Evolutionary conservation across 345 rosid genomes (phyloP).

Genomic region (Carallia pectinifolia): DNA sequence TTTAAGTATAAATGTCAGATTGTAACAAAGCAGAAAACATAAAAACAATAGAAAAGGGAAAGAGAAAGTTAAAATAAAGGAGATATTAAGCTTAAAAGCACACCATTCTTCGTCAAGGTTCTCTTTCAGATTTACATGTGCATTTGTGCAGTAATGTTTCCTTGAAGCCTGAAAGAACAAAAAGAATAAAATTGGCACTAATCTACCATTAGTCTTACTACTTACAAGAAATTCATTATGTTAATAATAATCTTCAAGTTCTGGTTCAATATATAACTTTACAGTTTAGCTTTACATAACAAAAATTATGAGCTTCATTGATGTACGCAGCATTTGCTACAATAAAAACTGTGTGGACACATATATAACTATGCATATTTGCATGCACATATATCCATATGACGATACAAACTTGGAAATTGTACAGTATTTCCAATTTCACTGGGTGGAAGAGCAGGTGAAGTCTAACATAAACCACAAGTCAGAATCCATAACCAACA

Average conservation of each 20-base stretch:
- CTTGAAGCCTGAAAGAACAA: slow-evolving; percentile 67
- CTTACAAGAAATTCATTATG: too few relatives aligned
- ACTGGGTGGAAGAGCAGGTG: neutral
- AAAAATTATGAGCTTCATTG: too few relatives aligned
- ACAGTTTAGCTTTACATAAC: too few relatives aligned
- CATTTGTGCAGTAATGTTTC: slow-evolving; percentile 88
- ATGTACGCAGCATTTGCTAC: too few relatives aligned
- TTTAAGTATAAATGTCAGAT: slow-evolving; percentile 28
- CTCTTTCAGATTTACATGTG: slow-evolving; percentile 53
- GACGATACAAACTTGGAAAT: too few relatives aligned
- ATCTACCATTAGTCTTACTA: too few relatives aligned
- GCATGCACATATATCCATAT: too few relatives aligned
- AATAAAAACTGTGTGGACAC: too few relatives aligned
- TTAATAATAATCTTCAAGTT: too few relatives aligned
- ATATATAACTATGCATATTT: too few relatives aligned
- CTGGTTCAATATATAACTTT: too few relatives aligned
- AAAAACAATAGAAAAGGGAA: neutral
- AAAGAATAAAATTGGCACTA: neutral
- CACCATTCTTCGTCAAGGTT: slow-evolving; percentile 96
- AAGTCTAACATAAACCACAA: slow-evolving; percentile 1
- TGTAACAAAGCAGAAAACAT: neutral
- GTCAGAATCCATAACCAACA: neutral
- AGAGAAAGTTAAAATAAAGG: neutral
- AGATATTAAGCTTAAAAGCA: slow-evolving; percentile 9
- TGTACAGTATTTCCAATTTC: neutral